phyloP scores from a whole-genome alignment of 2,329 filamentous ascomycete genomes.

The Teratosphaeria viscida region DNA sequence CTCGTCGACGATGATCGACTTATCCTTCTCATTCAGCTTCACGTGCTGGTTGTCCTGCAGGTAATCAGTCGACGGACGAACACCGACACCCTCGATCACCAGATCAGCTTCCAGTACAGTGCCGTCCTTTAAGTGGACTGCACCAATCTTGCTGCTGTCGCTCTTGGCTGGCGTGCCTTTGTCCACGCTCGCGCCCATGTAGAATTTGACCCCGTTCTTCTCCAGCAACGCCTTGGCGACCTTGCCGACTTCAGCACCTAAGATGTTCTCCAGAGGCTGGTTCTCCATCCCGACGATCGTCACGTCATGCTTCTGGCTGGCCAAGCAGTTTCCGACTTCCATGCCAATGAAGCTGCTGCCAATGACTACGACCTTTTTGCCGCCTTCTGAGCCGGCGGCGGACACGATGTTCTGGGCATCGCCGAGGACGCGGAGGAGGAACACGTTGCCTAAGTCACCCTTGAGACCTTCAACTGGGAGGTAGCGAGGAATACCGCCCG shows the following conservation, averaged over 20 bases:
- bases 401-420: conserved; percentile 68
- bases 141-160: conserved; percentile 63
- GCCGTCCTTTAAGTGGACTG: conserved; percentile 75
- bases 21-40: conserved; percentile 67
- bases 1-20: conserved; percentile 74
- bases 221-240: conserved; percentile 73
- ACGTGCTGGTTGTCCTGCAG: conserved; percentile 62
- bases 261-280: conserved; percentile 72
- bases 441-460: conserved; percentile 70
- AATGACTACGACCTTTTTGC: conserved; percentile 85
- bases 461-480: conserved; percentile 81
- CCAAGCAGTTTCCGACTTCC: conserved; percentile 79
- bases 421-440: conserved; percentile 66
- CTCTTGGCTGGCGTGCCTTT: conserved; percentile 64
- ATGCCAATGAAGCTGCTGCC: conserved; percentile 96
- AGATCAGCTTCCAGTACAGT: conserved; percentile 76
- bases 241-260: conserved; percentile 69
- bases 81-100: conserved; percentile 84
- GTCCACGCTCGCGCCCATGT: conserved; percentile 70
- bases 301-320: conserved; percentile 68
- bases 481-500: conserved; percentile 65
- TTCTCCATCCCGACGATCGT: conserved; percentile 83
- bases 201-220: conserved; percentile 79
- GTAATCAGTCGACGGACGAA: conserved; percentile 75
- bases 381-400: conserved; percentile 66